A percentile compares a stretch with the other conserved stretches of the same genome.
Conservation (phyloP, 345 rosid species). For the Arabidopsis suecica region DNA sequence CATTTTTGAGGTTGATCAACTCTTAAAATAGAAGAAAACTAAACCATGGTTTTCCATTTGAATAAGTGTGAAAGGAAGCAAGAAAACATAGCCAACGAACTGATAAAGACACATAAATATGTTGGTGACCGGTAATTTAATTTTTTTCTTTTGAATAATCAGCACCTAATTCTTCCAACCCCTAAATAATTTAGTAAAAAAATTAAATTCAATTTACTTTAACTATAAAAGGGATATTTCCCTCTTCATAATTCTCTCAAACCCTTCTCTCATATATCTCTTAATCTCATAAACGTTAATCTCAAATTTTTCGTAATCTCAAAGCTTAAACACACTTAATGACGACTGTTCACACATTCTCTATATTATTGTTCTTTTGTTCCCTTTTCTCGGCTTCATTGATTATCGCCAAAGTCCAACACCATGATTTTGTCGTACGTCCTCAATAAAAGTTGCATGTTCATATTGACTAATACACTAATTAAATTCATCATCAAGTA, state of each 20-base stretch:
- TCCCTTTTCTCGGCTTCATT: conserved; percentile 52
- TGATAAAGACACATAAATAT: conserved; percentile 40
- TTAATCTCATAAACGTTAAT: conserved; percentile 12
- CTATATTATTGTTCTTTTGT: conserved; percentile 40
- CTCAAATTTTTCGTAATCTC: neutral
- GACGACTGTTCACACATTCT: conserved; percentile 8
- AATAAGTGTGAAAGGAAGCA: conserved; percentile 34
- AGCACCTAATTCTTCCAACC: conserved; percentile 27
- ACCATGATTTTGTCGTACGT: conserved; percentile 80
- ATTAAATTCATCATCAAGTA: neutral
- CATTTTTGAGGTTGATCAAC: conserved; percentile 28
- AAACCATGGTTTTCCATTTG: neutral
- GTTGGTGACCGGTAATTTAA: conserved; percentile 44
- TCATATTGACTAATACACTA: neutral
- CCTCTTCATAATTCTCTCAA: conserved; percentile 25
- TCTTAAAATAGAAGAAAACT: conserved; percentile 25
- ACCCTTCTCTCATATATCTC: conserved; percentile 23
- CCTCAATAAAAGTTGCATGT: neutral
- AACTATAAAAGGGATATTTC: conserved; percentile 29
- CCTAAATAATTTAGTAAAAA: conserved; percentile 2
- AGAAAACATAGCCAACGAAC: conserved; percentile 44
- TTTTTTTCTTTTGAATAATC: conserved; percentile 32
- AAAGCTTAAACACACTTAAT: conserved; percentile 19
- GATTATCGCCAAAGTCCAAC: conserved; percentile 57
- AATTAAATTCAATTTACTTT: neutral